A percentile compares a stretch with the other conserved stretches of the same genome.
Conservation (phyloP, 768 basidiomycete genomes). For the Lepiota brunneoincarnata region DNA sequence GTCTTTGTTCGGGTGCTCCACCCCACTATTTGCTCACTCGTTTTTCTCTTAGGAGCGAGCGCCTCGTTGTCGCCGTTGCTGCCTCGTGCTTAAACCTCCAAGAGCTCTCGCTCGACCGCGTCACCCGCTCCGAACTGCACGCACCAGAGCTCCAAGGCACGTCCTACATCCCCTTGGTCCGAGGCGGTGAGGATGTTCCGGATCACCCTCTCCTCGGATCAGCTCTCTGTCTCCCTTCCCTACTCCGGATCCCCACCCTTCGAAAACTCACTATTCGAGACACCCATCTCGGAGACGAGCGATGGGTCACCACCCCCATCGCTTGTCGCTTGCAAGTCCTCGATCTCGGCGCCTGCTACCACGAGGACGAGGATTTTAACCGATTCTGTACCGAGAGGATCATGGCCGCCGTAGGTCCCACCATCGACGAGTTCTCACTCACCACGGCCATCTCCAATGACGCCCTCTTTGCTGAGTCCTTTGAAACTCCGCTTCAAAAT, state of each 20-base stretch:
- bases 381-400: constrained; percentile 55
- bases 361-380: constrained; percentile 53
- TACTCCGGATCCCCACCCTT: constrained; percentile 63
- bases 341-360: constrained; percentile 54
- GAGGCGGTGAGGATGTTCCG: constrained; percentile 60
- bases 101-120: too few species aligned
- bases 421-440: constrained; percentile 55
- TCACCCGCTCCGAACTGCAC: constrained; percentile 61
- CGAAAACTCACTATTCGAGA: too few species aligned
- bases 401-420: constrained; percentile 54
- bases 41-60: too few species aligned
- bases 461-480: constrained; percentile 36
- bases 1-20: constrained; percentile 22
- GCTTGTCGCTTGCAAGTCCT: too few species aligned
- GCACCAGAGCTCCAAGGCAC: constrained; percentile 54
- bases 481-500: constrained; percentile 44
- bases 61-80: too few species aligned
- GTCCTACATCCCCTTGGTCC: constrained; percentile 58
- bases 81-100: too few species aligned
- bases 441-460: constrained; percentile 42
- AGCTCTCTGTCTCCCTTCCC: constrained; percentile 62
- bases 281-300: too few species aligned
- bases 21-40: too few species aligned
- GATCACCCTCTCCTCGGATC: constrained; percentile 50
- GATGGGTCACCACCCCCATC: too few species aligned